Evolutionary conservation across 768 basidiomycete species (phyloP).

Genomic region (Naganishia vaughanmartiniae): DNA sequence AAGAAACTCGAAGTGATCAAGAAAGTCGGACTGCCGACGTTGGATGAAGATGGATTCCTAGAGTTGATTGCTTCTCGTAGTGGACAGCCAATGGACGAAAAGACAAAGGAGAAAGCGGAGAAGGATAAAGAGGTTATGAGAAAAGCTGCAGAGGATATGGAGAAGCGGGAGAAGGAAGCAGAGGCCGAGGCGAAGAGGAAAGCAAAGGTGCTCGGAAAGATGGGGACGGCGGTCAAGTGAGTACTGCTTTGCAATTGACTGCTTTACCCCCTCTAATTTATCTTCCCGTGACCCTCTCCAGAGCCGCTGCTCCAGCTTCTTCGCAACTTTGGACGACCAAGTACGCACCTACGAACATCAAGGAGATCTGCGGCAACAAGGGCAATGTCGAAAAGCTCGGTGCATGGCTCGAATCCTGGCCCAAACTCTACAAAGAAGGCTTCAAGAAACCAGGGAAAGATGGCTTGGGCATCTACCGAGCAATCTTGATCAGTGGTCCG

Average conservation of each 20-base stretch:
- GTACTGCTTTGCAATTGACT: slow-evolving; percentile 28
- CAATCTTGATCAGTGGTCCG: slow-evolving; percentile 84
- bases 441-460: slow-evolving; percentile 96
- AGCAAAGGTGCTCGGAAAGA: slow-evolving; percentile 41
- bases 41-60: slow-evolving; percentile 84
- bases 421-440: slow-evolving; percentile 64
- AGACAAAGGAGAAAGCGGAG: slow-evolving; percentile 77
- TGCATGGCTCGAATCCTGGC: slow-evolving; percentile 84
- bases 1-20: slow-evolving; percentile 82
- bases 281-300: slow-evolving; percentile 1
- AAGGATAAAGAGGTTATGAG: slow-evolving; percentile 77
- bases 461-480: slow-evolving; percentile 79
- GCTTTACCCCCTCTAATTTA: neutral
- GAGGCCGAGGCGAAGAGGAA: slow-evolving; percentile 48
- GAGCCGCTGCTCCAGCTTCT: slow-evolving; percentile 48
- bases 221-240: slow-evolving; percentile 47
- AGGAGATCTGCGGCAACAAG: slow-evolving; percentile 96
- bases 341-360: slow-evolving; percentile 82
- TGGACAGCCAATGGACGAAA: slow-evolving; percentile 64
- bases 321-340: slow-evolving; percentile 88
- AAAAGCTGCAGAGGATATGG: slow-evolving; percentile 62
- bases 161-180: slow-evolving; percentile 40
- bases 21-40: slow-evolving; percentile 70
- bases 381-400: slow-evolving; percentile 81
- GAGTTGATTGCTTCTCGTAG: slow-evolving; percentile 70